A percentile compares a stretch with the other conserved stretches of the same genome.
phyloP scores from a whole-genome alignment of 192 early-diverging fungal genomes.

The Backusella parvicylindrica region DNA sequence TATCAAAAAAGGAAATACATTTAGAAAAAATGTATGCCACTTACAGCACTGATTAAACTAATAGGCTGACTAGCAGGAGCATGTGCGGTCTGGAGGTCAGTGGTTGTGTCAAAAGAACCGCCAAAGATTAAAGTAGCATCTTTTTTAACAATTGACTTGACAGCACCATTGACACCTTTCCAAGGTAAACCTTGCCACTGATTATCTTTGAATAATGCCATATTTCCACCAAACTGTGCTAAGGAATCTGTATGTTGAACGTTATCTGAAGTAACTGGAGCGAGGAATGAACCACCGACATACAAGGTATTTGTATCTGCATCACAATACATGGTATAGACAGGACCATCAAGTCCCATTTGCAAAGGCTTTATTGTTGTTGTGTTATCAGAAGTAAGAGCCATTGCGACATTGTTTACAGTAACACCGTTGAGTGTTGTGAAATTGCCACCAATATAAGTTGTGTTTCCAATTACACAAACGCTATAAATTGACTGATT shows the following conservation, averaged over 20 bases:
- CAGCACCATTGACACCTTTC: conserved; percentile 66
- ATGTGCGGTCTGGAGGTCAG: conserved; percentile 50
- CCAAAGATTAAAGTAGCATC: conserved; percentile 56
- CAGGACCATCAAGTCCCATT: conserved; percentile 34
- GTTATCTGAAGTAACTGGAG: conserved; percentile 7
- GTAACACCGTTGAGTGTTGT: not conserved
- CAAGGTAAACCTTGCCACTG: conserved; percentile 57
- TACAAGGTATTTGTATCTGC: not conserved
- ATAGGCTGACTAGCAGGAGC: conserved; percentile 48
- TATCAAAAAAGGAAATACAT: not conserved
- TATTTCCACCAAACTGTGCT: conserved; percentile 17
- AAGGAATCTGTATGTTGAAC: conserved; percentile 4
- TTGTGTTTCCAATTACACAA: conserved; percentile 10
- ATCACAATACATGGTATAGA: conserved; percentile 31
- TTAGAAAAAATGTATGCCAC: not conserved
- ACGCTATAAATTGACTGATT: conserved; percentile 20
- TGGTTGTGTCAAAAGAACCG: conserved; percentile 61
- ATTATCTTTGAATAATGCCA: conserved; percentile 29
- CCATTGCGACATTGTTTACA: conserved; percentile 24
- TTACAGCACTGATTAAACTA: conserved; percentile 34
- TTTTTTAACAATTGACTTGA: conserved; percentile 50
- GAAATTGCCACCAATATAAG: conserved; percentile 31
- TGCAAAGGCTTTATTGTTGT: conserved; percentile 8
- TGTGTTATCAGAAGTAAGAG: not conserved
- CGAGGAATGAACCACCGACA: conserved; percentile 32